Evolutionary conservation across 2,329 filamentous ascomycete genomes (phyloP).

Genomic region (Massarina eburnea): DNA sequence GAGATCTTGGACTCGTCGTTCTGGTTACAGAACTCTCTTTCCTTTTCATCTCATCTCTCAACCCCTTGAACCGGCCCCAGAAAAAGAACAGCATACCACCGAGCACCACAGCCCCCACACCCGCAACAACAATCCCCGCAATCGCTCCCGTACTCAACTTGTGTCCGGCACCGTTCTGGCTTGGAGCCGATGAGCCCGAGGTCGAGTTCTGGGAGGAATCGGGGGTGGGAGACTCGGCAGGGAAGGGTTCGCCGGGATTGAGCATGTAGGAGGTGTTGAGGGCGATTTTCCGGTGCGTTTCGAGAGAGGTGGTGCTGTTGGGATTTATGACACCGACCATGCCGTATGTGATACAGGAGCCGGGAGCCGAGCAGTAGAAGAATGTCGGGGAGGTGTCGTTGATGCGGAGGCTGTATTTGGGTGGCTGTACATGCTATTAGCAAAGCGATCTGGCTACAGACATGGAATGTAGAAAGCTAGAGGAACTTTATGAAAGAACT

Average conservation of each 20-base stretch:
- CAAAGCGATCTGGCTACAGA: not conserved
- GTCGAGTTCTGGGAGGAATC: constrained; percentile 10
- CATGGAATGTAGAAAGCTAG: not conserved
- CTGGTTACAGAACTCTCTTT: constrained; percentile 17
- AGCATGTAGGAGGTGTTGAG: constrained; percentile 30
- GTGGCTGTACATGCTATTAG: too few species aligned
- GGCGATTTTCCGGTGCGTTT: constrained; percentile 26
- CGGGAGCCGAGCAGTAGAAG: constrained; percentile 56
- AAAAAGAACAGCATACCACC: constrained; percentile 30
- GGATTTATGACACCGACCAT: constrained; percentile 81
- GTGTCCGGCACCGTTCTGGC: not conserved
- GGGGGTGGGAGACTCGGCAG: constrained; percentile 18
- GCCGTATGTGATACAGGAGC: constrained; percentile 63
- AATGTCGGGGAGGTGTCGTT: constrained; percentile 39
- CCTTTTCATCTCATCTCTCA: constrained; percentile 25
- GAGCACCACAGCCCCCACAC: constrained; percentile 29
- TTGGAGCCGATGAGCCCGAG: not conserved
- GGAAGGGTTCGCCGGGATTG: constrained; percentile 38
- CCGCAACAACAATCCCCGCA: constrained; percentile 61
- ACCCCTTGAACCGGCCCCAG: constrained; percentile 23
- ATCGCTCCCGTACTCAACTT: constrained; percentile 43
- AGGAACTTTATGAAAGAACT: constrained; percentile 3
- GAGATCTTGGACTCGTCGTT: not conserved
- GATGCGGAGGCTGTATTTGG: constrained; percentile 29
- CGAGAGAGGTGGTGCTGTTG: constrained; percentile 24